These are phyloP conservation scores for Petunia secreta DNA, from an alignment of 257 asterid species.

Conservation along the genomic window DNA sequence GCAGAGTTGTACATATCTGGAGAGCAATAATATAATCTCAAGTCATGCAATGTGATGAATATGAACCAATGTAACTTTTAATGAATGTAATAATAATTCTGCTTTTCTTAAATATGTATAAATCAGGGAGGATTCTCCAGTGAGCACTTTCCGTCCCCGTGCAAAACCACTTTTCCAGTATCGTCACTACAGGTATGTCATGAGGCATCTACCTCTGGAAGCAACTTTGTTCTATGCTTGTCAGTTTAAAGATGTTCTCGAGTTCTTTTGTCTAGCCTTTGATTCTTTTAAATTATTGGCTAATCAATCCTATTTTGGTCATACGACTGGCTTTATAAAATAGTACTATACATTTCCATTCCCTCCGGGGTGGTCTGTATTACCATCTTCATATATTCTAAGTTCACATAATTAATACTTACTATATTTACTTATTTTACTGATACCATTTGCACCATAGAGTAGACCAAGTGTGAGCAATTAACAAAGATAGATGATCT, in stretches of 20 bases:
- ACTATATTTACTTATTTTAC: neutral
- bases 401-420: neutral
- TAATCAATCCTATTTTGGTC: neutral
- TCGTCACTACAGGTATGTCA: slow-evolving; percentile 96
- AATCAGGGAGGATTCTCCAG: slow-evolving; percentile 89
- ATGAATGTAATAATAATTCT: neutral
- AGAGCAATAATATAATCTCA: slow-evolving; percentile 5
- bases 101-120: slow-evolving; percentile 23
- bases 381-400: neutral
- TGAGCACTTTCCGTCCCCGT: slow-evolving; percentile 91
- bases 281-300: neutral
- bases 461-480: slow-evolving; percentile 5
- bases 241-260: neutral
- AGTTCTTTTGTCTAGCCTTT: neutral
- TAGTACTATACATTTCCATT: neutral
- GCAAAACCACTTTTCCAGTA: slow-evolving; percentile 95
- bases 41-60: slow-evolving; percentile 22
- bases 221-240: neutral
- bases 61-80: neutral
- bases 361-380: neutral
- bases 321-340: neutral
- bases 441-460: neutral
- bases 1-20: neutral
- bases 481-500: slow-evolving; percentile 16
- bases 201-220: slow-evolving; percentile 10